Percentiles rank a stretch among this genome's conserved stretches.
Conservation (phyloP, 176 grass and related monocot genomes). For the Zea luxurians region DNA sequence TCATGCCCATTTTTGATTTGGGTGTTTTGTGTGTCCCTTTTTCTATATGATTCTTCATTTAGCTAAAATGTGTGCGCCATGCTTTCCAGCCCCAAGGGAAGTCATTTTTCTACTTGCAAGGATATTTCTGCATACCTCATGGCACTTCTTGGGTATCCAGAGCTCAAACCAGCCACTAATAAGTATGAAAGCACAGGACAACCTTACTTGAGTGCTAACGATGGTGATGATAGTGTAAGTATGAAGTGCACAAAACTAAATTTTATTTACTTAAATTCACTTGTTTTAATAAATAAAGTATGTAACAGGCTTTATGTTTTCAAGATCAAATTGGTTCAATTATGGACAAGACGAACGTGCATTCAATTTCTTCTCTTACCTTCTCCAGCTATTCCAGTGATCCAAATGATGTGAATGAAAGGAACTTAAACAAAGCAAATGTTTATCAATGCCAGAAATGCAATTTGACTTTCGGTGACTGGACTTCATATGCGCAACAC, state of each 20-base stretch:
- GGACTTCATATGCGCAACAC: slow-evolving; percentile 57
- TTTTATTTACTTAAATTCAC: slow-evolving; percentile 32
- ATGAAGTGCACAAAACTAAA: slow-evolving; percentile 18
- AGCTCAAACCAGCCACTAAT: slow-evolving; percentile 34
- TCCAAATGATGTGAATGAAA: slow-evolving; percentile 37
- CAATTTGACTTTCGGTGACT: slow-evolving; percentile 61
- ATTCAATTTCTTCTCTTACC: slow-evolving; percentile 32
- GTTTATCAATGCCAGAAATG: slow-evolving; percentile 51
- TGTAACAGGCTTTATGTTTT: slow-evolving; percentile 51
- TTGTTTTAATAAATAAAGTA: slow-evolving; percentile 6
- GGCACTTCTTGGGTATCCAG: slow-evolving; percentile 84
- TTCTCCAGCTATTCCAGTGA: slow-evolving; percentile 28
- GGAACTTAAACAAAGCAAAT: slow-evolving; percentile 28
- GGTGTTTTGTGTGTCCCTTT: slow-evolving; percentile 16
- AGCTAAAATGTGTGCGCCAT: slow-evolving; percentile 42
- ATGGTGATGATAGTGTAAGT: slow-evolving; percentile 71
- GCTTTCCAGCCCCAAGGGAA: slow-evolving; percentile 83
- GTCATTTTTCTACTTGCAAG: slow-evolving; percentile 70
- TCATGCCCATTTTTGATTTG: neutral
- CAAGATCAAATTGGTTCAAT: neutral
- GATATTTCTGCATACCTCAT: slow-evolving; percentile 83
- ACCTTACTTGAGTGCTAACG: slow-evolving; percentile 35
- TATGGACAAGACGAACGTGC: slow-evolving; percentile 34
- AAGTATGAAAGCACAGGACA: slow-evolving; percentile 36
- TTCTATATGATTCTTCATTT: slow-evolving; percentile 18